Percentiles rank a stretch among this genome's conserved stretches.
phyloP scores from a whole-genome alignment of 768 basidiomycete genomes.

The Podaxis sp. region DNA sequence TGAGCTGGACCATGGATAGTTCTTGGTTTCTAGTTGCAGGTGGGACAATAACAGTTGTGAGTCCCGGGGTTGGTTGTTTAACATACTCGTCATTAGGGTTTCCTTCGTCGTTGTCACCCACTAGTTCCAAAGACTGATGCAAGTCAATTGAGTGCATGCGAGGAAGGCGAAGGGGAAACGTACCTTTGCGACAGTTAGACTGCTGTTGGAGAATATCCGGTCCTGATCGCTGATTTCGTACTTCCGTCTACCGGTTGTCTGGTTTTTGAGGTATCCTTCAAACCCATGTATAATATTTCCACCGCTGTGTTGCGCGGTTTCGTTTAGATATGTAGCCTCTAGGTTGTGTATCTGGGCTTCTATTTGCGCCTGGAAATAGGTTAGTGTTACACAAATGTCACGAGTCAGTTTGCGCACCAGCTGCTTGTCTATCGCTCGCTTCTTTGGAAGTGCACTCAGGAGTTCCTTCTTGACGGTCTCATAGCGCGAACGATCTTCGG shows the following conservation, averaged over 20 bases:
- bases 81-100: slow-evolving; percentile 62
- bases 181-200: slow-evolving; percentile 70
- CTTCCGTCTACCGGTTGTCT: slow-evolving; percentile 62
- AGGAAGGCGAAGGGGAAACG: slow-evolving; percentile 8
- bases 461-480: slow-evolving; percentile 76
- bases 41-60: slow-evolving; percentile 77
- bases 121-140: slow-evolving; percentile 68
- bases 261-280: slow-evolving; percentile 83
- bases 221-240: slow-evolving; percentile 78
- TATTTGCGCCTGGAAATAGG: slow-evolving; percentile 61
- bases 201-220: slow-evolving; percentile 81
- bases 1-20: slow-evolving; percentile 68
- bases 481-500: slow-evolving; percentile 74
- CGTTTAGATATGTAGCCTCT: slow-evolving; percentile 74
- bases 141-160: slow-evolving; percentile 10
- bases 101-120: slow-evolving; percentile 67
- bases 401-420: slow-evolving; percentile 48
- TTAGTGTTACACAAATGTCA: not conserved
- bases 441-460: slow-evolving; percentile 70
- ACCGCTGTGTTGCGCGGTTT: slow-evolving; percentile 73
- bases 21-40: slow-evolving; percentile 71
- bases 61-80: slow-evolving; percentile 67
- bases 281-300: slow-evolving; percentile 90
- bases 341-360: slow-evolving; percentile 79
- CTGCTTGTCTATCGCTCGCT: slow-evolving; percentile 73